Base-by-base conservation (phyloP, 768 basidiomycete species). In the Boletus reticulatus region DNA sequence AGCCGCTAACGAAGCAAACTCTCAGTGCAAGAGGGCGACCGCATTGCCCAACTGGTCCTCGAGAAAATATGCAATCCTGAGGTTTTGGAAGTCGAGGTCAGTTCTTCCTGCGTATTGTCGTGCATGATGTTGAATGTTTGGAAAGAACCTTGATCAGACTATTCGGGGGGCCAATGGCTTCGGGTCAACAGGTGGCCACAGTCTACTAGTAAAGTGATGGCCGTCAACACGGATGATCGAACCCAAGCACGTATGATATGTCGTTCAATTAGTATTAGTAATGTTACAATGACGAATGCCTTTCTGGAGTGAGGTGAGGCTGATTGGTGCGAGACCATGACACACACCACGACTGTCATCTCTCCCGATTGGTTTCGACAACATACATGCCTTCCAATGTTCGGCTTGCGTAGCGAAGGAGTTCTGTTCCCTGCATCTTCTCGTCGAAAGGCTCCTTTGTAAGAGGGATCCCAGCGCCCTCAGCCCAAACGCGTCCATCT, bases 21-120 rank as follows among this genome's bases (percentile, higher is more conserved):
- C 12, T 22, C 63, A 96, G 97, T 99, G 57, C 78, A 90, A 64
- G 85, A 90, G 69, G 95, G 96, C 7, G 97, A 99, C 65, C 84
- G 97, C n/a, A 78, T 99, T 60, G 97, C 97, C 3, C 97, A 99
- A 66, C 80, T 98, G 32, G 92, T 99, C 59, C 76, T 98, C 50
- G 96, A 99, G 68, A 85, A 80, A 56, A 97, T 98, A 60, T 84
- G 84, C 58, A 94, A 86, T 4, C 92, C 96, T 1, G 88, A 87
- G 4, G 81, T 96, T 16, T 66, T 87, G 16, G 95, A 96, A 74
- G 96, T 98, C 24, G 76, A 90, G 49, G 93, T 92, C 61, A 69
- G 48, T 59, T 52, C 9, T 36, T 39, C n/a, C 32, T 55, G 17
- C 8, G 1, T 46, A 19, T 41, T 32, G 12, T 37, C 8, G 11